Evolutionary conservation across 78 protist species (phyloP).

Genomic region (Tieghemostelium lacteum): DNA sequence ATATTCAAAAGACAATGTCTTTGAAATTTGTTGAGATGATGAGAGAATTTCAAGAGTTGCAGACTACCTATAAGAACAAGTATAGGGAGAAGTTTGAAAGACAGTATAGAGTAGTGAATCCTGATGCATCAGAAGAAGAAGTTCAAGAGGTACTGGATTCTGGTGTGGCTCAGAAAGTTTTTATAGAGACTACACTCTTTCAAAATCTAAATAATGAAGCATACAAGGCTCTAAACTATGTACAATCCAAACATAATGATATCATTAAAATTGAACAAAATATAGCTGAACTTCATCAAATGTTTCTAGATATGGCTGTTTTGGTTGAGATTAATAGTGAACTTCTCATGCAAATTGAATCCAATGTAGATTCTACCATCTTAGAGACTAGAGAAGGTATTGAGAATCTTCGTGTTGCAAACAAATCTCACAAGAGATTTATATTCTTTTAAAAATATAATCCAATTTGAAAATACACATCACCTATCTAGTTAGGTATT

Average conservation of each 20-base stretch:
- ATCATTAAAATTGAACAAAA: slow-evolving; percentile 50
- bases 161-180: slow-evolving; percentile 12
- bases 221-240: slow-evolving; percentile 38
- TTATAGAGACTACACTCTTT: slow-evolving; percentile 43
- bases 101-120: slow-evolving; percentile 65
- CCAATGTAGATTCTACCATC: slow-evolving; percentile 45
- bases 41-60: slow-evolving; percentile 62
- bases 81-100: slow-evolving; percentile 74
- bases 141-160: slow-evolving; percentile 52
- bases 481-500: too few species aligned
- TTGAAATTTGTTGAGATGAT: slow-evolving; percentile 68
- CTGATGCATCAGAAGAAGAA: slow-evolving; percentile 79
- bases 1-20: slow-evolving; percentile 38
- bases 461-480: too few species aligned
- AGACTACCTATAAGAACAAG: slow-evolving; percentile 50
- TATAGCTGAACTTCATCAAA: slow-evolving; percentile 80
- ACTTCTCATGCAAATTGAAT: slow-evolving; percentile 67
- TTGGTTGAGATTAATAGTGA: slow-evolving; percentile 80
- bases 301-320: slow-evolving; percentile 82
- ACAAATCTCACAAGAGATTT: slow-evolving; percentile 11
- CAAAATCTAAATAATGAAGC: slow-evolving; percentile 4
- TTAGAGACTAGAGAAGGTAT: slow-evolving; percentile 49
- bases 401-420: slow-evolving; percentile 68
- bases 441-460: too few species aligned
- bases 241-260: slow-evolving; percentile 79